phyloP scores from a whole-genome alignment of 495 filamentous ascomycete genomes.

The Aspergillus egyptiacus region DNA sequence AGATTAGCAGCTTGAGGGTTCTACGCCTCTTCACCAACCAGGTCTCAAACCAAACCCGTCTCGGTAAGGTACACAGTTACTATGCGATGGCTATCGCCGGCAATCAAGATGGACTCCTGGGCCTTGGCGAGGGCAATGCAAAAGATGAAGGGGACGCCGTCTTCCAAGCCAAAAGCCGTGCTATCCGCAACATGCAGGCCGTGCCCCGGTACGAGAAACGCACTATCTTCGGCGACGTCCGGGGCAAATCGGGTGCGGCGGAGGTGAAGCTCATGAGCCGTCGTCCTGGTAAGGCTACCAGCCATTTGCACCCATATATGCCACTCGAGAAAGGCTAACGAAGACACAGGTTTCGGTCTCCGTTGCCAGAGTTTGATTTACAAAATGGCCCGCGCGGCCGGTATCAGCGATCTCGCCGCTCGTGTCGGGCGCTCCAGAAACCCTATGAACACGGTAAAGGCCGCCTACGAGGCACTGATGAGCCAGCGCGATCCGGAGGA shows the following conservation, averaged over 20 bases:
- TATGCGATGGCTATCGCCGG: constrained; percentile 75
- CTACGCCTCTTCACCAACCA: constrained; percentile 64
- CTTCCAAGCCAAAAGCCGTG: constrained; percentile 62
- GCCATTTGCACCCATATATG: no score
- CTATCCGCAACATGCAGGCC: constrained; percentile 81
- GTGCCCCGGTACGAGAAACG: constrained; percentile 82
- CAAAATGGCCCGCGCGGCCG: constrained; percentile 78
- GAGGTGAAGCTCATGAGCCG: constrained; percentile 71
- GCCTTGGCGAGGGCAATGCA: constrained; percentile 84
- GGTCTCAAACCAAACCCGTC: constrained; percentile 89
- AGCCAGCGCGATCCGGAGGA: constrained; percentile 82
- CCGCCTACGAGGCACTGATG: constrained; percentile 72
- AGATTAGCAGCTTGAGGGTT: constrained; percentile 50
- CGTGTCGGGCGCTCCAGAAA: constrained; percentile 73
- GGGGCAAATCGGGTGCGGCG: constrained; percentile 77
- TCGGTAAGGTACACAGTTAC: constrained; percentile 76
- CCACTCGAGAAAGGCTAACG: no score
- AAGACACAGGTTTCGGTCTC: constrained; percentile 72
- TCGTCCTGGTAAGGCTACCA: constrained; percentile 88
- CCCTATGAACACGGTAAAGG: constrained; percentile 95
- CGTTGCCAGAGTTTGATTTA: constrained; percentile 86
- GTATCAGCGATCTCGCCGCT: constrained; percentile 80
- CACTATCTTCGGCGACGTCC: constrained; percentile 82
- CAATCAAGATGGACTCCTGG: constrained; percentile 76
- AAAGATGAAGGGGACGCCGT: constrained; percentile 59